Base-by-base conservation (phyloP, 176 grass and related monocot species). In the Luzula sylvatica region DNA sequence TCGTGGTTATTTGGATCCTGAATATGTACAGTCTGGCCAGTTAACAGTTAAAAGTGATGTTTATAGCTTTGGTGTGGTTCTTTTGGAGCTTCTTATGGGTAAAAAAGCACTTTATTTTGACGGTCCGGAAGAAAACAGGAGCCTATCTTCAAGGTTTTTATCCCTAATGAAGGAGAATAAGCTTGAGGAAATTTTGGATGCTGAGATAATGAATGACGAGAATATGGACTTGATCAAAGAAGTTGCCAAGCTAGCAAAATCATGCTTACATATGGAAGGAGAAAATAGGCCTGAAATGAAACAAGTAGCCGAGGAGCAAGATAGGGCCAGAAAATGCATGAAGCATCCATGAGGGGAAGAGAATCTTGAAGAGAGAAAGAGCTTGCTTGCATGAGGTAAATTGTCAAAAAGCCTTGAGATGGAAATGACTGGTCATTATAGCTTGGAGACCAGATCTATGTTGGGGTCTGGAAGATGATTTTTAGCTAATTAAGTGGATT, bases 111-210 rank as follows among this genome's bases (percentile, higher is more conserved):
- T 58, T 14, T 58, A 58, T 22, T 23, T 58, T 11, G 55, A 24
- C 1, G 55, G 55, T 39, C 3, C 11, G 0, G 35, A 58, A 58
- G 55, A 58, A 58, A 53, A 65, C 26, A 58, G 19, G 8, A 21
- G 35, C 40, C 55, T 58, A 2, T 11, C 35, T 8, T 38, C 70
- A 3, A 50, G 54, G 9, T 84, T 84, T 50, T 61, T 79, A 0
- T 38, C 32, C 3, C 16, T 62, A 1, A 28, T 78, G 3, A 69
- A 44, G 3, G 75, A 66, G 16, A 73, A 38, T 46, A 52, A 67
- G 57, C 75, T 84, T 1, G 46, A 56, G 19, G 81, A 65, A n/a
- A 42, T 58, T 42, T 15, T 58, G 7, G 55, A 58, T 58, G 55
- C 38, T 6, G 32, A 58, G 40, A 58, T 58, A 39, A 5, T 42